Conservation (phyloP, 306 rosid species). For the Cucumis sativus region Cucumber_9930_V3 NC_026661.2:22188501-22189000, state of each 20-base stretch:
- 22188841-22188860: too few species aligned
- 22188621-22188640: slow-evolving; percentile 27
- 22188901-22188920: too few species aligned
- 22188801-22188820: too few species aligned
- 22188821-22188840: too few species aligned
- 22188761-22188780: neutral
- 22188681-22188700: neutral
- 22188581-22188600: neutral
- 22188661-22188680: too few species aligned
- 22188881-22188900: too few species aligned
- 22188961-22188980: neutral
- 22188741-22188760: too few species aligned
- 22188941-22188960: too few species aligned
- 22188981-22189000: neutral
- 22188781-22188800: neutral
- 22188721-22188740: too few species aligned
- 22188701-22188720: neutral
- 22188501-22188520: slow-evolving; percentile 8
- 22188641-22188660: neutral
- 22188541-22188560: slow-evolving; percentile 34
- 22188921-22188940: too few species aligned
- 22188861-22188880: too few species aligned
- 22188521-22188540: neutral
- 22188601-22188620: slow-evolving; percentile 27
- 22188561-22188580: slow-evolving; percentile 20